Conservation (phyloP, 306 rosid genomes). For the Sicyos edulis region DNA sequence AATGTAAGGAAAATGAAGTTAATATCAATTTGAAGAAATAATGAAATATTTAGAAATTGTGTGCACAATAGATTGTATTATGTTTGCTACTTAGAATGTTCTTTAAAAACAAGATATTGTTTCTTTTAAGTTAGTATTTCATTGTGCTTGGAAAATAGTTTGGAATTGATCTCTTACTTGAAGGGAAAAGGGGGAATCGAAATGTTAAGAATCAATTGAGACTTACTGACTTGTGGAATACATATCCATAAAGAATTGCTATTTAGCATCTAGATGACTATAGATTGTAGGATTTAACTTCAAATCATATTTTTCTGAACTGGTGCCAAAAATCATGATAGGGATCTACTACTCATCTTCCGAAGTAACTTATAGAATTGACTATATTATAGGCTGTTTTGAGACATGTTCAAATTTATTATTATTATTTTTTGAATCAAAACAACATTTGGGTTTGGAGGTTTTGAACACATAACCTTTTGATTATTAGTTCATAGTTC, state of each 20-base stretch:
- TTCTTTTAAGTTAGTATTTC: not conserved
- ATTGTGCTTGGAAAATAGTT: not conserved
- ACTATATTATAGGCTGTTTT: not conserved
- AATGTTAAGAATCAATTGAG: not conserved
- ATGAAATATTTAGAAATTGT: not conserved
- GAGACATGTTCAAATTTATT: not conserved
- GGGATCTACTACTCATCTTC: not conserved
- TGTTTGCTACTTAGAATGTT: not conserved
- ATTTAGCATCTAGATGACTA: not conserved
- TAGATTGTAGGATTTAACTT: not conserved
- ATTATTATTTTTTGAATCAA: too few relatives aligned
- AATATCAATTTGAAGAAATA: not conserved
- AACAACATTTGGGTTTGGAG: too few relatives aligned
- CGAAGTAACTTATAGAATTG: not conserved
- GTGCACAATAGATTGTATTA: not conserved
- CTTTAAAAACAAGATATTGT: not conserved
- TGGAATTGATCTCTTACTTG: constrained; percentile 2
- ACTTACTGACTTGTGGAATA: not conserved
- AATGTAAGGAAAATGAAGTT: not conserved
- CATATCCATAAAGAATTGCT: not conserved
- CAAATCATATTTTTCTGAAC: not conserved
- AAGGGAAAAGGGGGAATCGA: not conserved
- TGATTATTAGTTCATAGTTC: too few relatives aligned
- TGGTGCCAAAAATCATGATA: not conserved
- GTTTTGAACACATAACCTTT: too few relatives aligned